Conservation (phyloP, 2,329 filamentous ascomycete species). For the Calonectria montana region DNA sequence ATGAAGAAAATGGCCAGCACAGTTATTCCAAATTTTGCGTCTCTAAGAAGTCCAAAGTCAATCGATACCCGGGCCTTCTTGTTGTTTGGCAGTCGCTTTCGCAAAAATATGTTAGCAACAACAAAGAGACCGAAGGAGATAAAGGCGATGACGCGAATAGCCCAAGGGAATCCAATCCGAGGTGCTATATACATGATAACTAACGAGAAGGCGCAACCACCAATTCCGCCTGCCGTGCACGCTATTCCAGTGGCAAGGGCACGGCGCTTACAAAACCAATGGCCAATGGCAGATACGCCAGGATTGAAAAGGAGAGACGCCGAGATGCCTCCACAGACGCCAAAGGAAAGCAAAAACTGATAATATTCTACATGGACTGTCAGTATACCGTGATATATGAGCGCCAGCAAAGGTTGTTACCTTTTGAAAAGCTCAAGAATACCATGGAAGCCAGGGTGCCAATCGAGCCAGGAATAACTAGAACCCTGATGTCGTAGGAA, state of each 20-base stretch:
- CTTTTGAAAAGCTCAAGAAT: constrained; percentile 67
- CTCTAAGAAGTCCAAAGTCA: constrained; percentile 63
- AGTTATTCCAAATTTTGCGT: constrained; percentile 63
- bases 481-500: constrained; percentile 68
- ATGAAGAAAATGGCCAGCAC: constrained; percentile 63
- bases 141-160: constrained; percentile 45
- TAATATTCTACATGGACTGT: constrained; percentile 62
- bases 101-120: constrained; percentile 44
- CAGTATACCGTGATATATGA: not conserved
- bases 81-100: constrained; percentile 61
- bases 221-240: constrained; percentile 71
- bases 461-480: constrained; percentile 69
- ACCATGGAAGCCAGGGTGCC: constrained; percentile 66
- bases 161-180: constrained; percentile 47
- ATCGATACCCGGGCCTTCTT: constrained; percentile 56
- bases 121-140: constrained; percentile 35
- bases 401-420: constrained; percentile 37
- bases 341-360: constrained; percentile 78
- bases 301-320: constrained; percentile 78
- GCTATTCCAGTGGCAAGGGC: constrained; percentile 78
- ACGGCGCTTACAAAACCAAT: constrained; percentile 69
- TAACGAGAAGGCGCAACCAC: constrained; percentile 64
- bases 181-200: constrained; percentile 43
- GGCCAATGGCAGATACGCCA: constrained; percentile 72
- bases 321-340: constrained; percentile 73